Percentiles rank a stretch among this genome's conserved stretches.
phyloP scores from a whole-genome alignment of 495 filamentous ascomycete species.

The Podospora australis region DNA sequence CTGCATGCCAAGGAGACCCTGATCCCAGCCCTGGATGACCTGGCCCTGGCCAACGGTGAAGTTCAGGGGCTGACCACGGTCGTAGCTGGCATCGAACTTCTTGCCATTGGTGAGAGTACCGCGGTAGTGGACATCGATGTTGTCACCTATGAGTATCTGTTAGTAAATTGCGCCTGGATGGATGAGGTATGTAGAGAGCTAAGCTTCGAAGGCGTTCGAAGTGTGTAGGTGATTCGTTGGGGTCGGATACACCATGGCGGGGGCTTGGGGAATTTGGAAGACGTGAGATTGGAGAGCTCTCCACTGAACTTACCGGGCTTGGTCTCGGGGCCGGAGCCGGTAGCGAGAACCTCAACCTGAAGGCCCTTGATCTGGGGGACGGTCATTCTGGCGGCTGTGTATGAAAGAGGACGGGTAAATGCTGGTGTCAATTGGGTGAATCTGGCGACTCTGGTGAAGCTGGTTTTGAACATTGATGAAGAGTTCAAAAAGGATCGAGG shows the following conservation, averaged over 20 bases:
- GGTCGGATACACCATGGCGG: too few relatives aligned
- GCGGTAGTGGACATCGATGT: constrained; percentile 27
- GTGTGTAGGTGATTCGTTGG: too few relatives aligned
- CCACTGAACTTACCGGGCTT: constrained; percentile 25
- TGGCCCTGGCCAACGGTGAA: constrained; percentile 65
- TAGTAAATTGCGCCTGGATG: background rate
- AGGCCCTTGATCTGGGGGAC: constrained; percentile 26
- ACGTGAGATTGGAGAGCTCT: too few relatives aligned
- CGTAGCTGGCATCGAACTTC: constrained; percentile 43
- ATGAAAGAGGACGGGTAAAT: background rate
- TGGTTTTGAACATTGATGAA: background rate
- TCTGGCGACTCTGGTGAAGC: constrained; percentile 3
- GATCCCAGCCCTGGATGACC: constrained; percentile 82
- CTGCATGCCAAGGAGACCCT: constrained; percentile 82
- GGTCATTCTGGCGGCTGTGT: constrained; percentile 21
- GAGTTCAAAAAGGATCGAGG: constrained; percentile 6
- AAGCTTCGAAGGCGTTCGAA: constrained; percentile 25
- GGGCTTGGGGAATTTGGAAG: too few relatives aligned
- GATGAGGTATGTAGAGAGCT: constrained; percentile 18
- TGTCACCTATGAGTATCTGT: constrained; percentile 19
- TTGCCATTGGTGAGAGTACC: constrained; percentile 28
- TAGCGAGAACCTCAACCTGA: constrained; percentile 17
- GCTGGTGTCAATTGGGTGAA: constrained; percentile 11
- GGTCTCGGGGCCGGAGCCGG: constrained; percentile 25
- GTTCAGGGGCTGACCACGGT: constrained; percentile 57